Percentiles rank a stretch among this genome's conserved stretches.
Conservation (phyloP, 345 rosid genomes). For the Hypericum perforatum region DNA sequence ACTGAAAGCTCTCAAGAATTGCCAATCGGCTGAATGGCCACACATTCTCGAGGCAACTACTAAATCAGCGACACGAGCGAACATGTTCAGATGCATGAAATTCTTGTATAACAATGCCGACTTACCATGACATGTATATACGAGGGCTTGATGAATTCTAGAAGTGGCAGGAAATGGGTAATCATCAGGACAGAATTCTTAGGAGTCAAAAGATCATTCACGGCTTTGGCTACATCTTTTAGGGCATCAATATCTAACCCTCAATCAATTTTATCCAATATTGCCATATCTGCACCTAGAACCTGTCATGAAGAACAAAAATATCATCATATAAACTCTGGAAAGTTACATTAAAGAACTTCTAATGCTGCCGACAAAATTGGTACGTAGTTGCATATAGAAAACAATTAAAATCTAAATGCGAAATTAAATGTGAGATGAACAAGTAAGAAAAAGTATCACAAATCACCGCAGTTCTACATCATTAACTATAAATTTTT, state of each 20-base stretch:
- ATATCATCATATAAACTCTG: background rate
- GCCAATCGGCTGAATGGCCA: too few relatives aligned
- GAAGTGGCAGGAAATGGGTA: constrained; percentile 75
- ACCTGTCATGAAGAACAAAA: constrained; percentile 34
- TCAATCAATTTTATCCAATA: constrained; percentile 92
- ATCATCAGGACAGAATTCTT: constrained; percentile 85
- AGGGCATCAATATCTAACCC: constrained; percentile 95
- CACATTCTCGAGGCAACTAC: too few relatives aligned
- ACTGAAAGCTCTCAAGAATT: too few relatives aligned
- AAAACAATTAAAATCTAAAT: too few relatives aligned
- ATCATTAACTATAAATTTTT: too few relatives aligned
- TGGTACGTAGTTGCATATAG: too few relatives aligned
- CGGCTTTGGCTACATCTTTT: constrained; percentile 83
- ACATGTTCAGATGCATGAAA: too few relatives aligned
- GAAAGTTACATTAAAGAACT: background rate
- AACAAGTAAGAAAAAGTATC: too few relatives aligned
- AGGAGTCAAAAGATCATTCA: constrained; percentile 74
- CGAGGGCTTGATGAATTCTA: constrained; percentile 71
- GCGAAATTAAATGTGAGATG: too few relatives aligned
- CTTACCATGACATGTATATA: constrained; percentile 84
- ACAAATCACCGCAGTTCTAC: too few relatives aligned
- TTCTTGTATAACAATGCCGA: background rate
- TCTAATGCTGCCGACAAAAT: too few relatives aligned
- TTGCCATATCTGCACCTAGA: constrained; percentile 83
- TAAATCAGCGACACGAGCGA: too few relatives aligned